A percentile compares a stretch with the other conserved stretches of the same genome.
phyloP scores from a whole-genome alignment of 805 yeast genomes.

The Kregervanrija pseudodelftensis region DNA sequence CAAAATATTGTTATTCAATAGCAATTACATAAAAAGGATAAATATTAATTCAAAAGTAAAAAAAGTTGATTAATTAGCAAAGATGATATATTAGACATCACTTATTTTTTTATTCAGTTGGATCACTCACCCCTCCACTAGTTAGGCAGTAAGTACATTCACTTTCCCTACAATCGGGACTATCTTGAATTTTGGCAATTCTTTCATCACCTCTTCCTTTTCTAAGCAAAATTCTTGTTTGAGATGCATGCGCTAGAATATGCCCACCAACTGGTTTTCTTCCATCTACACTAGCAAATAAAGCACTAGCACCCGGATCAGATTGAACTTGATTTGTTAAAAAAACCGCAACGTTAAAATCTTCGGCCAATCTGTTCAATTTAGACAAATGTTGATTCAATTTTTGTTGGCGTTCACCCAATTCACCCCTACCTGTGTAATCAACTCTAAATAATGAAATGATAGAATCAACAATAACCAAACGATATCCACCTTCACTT shows the following conservation, averaged over 20 bases:
- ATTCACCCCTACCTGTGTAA: constrained; percentile 71
- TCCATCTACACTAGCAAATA: constrained; percentile 77
- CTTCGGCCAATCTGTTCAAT: constrained; percentile 60
- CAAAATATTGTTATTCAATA: no score
- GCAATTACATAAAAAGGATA: no score
- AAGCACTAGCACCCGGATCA: constrained; percentile 76
- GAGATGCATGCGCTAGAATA: constrained; percentile 74
- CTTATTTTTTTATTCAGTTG: constrained; percentile 29
- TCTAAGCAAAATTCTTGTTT: constrained; percentile 62
- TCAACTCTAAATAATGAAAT: constrained; percentile 78
- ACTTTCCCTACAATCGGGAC: constrained; percentile 76
- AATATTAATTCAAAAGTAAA: neutral
- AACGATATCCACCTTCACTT: constrained; percentile 57
- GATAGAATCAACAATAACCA: constrained; percentile 62
- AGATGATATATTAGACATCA: constrained; percentile 45
- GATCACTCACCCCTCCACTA: constrained; percentile 29
- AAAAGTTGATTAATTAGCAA: neutral
- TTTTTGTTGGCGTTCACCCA: constrained; percentile 70
- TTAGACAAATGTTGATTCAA: constrained; percentile 48
- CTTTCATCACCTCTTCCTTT: constrained; percentile 78
- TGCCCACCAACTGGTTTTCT: constrained; percentile 83
- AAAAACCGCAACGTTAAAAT: constrained; percentile 69
- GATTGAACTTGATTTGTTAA: constrained; percentile 76
- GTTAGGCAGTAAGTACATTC: constrained; percentile 70
- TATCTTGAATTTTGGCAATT: constrained; percentile 72